A percentile compares a stretch with the other conserved stretches of the same genome.
phyloP scores from a whole-genome alignment of 306 rosid species.

The Trichosanthes truncata region DNA sequence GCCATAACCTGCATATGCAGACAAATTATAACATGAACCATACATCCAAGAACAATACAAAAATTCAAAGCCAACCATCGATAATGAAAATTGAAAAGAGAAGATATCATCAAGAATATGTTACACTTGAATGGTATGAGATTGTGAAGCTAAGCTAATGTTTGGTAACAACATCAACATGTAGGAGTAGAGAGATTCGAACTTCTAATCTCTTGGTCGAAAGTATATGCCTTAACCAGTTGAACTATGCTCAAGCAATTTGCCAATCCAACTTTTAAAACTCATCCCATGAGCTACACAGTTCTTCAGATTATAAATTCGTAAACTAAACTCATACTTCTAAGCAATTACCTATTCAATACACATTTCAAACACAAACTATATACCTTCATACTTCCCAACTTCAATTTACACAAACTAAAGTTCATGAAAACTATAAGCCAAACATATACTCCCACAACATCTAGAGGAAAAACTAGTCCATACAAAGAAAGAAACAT shows the following conservation, averaged over 20 bases:
- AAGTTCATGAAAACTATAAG: neutral
- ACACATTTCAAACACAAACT: neutral
- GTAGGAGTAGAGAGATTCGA: too few species aligned
- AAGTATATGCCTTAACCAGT: too few species aligned
- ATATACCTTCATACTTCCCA: neutral
- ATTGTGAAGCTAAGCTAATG: neutral
- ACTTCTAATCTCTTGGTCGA: too few species aligned
- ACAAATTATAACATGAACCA: neutral
- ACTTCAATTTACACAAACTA: neutral
- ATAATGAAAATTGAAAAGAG: neutral
- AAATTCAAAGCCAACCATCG: neutral
- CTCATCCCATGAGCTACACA: neutral
- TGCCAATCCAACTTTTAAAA: neutral
- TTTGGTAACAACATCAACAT: neutral
- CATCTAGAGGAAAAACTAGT: neutral
- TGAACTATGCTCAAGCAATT: neutral
- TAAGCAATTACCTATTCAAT: neutral
- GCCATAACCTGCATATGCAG: slow-evolving; percentile 60
- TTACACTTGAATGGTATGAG: neutral
- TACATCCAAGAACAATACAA: neutral
- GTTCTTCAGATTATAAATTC: neutral
- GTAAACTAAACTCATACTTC: neutral
- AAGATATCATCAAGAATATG: neutral
- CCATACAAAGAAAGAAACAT: neutral
- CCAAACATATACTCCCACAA: neutral